Evolutionary conservation across 805 yeast genomes (phyloP), one percentile per base, ranked within the genome.

Genomic region (Lipomyces oligophaga): DNA sequence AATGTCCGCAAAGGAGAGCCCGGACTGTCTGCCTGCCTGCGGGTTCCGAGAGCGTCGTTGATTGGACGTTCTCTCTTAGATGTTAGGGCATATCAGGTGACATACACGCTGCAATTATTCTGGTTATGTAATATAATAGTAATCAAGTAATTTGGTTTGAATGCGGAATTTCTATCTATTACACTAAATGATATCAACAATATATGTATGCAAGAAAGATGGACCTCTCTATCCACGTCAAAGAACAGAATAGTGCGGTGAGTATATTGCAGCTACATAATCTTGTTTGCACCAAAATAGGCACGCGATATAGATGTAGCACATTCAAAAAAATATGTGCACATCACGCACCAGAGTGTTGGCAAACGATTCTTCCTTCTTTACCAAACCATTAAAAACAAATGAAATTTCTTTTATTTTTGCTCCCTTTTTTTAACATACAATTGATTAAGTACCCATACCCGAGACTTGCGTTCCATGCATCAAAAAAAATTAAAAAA

Each of bases 221-320:
- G 56, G 56, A 52, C 50, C 56, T 25, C 55, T 30, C 41, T 35
- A 43, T 28, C 38, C 52, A 52, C 22, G 19, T 67, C 28, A 55
- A 47, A 44, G 26, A 44, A 43, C 41, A 36, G 64, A 56, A 38
- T 67, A 73, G 63, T 71, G 73, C 65, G 89, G 82, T 83, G 90
- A 83, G 90, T 83, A 83, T 70, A 66, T 65, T 73, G 77, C 82
- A 68, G n/a, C n/a, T 39, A 50, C 36, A 74, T 57, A 55, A 67
- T 83, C 87, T 85, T 71, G 95, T 83, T 85, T 82, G 88, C 88
- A 71, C 83, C 79, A 79, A 81, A 85, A 85, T 84, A 82, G 94
- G 89, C 81, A 77, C 81, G 77, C 75, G 75, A 75, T 79, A 82
- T 45, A 15, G 39, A 5, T 15, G 11, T 26, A 37, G 10, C 15